Percentiles rank a stretch among this genome's conserved stretches.
Evolutionary conservation across 768 basidiomycete genomes (phyloP).

Genomic region (Hirschioporus abietinus): DNA sequence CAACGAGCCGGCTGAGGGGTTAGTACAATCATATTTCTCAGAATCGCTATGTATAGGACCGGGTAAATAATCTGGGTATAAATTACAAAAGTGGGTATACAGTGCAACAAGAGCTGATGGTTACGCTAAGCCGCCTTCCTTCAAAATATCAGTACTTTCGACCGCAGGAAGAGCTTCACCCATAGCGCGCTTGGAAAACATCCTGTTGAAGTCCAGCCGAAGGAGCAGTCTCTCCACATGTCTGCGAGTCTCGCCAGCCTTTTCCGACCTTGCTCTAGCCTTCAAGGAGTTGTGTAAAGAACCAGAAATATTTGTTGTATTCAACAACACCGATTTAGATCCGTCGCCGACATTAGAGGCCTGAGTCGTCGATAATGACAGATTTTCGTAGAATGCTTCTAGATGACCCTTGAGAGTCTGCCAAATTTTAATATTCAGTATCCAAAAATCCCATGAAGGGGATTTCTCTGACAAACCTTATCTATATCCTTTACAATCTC

Average conservation of each 20-base stretch:
- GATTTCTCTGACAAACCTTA: slow-evolving; percentile 42
- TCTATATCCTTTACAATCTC: slow-evolving; percentile 69
- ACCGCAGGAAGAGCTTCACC: slow-evolving; percentile 15
- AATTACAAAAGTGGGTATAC: background rate
- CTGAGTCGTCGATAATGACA: slow-evolving; percentile 71
- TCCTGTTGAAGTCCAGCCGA: slow-evolving; percentile 81
- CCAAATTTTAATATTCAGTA: slow-evolving; percentile 6
- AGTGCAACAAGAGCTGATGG: slow-evolving; percentile 1
- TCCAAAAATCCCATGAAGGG: background rate
- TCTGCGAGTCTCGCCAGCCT: slow-evolving; percentile 63
- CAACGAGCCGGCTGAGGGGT: background rate
- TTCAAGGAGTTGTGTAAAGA: slow-evolving; percentile 47
- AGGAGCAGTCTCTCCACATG: slow-evolving; percentile 80
- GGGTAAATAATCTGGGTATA: background rate
- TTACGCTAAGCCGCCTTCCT: slow-evolving; percentile 33
- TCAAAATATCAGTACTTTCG: slow-evolving; percentile 35
- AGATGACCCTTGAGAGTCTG: slow-evolving; percentile 66
- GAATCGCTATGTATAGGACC: background rate
- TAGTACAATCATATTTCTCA: background rate
- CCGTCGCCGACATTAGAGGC: slow-evolving; percentile 59
- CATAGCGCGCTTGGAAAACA: slow-evolving; percentile 46
- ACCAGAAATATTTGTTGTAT: slow-evolving; percentile 40
- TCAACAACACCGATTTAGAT: slow-evolving; percentile 66
- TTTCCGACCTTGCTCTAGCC: slow-evolving; percentile 49
- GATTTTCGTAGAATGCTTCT: slow-evolving; percentile 74